phyloP scores from a whole-genome alignment of 192 early-diverging fungal species.

The Rhizophagus sp. region DNA sequence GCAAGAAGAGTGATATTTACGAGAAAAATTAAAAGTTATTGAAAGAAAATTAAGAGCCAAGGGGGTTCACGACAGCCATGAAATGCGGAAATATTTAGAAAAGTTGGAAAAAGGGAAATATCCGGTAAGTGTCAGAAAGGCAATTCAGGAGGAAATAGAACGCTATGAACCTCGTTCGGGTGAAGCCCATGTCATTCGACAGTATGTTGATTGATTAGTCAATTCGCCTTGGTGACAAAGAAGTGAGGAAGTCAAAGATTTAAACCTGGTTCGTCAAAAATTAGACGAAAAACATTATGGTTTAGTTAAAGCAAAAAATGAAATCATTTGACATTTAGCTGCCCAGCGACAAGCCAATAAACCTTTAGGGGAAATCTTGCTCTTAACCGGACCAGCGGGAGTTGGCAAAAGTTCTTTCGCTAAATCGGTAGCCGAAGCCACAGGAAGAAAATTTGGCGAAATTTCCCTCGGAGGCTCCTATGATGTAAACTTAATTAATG shows the following conservation, averaged over 20 bases:
- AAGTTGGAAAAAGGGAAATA: neutral
- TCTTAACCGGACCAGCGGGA: slow-evolving; percentile 2
- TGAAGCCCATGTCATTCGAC: slow-evolving; percentile 11
- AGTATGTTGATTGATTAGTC: slow-evolving; percentile 19
- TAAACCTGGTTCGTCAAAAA: neutral
- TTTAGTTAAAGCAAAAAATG: neutral
- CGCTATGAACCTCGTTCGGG: slow-evolving; percentile 16
- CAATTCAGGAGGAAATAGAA: slow-evolving; percentile 2
- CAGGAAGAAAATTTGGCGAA: slow-evolving; percentile 9
- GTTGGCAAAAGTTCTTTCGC: slow-evolving; percentile 21
- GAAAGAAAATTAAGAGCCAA: too few relatives aligned
- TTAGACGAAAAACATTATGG: slow-evolving; percentile 17
- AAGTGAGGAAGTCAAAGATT: slow-evolving; percentile 11
- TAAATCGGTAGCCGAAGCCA: slow-evolving; percentile 8
- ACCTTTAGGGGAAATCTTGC: slow-evolving; percentile 2
- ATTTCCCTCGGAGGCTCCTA: slow-evolving; percentile 7
- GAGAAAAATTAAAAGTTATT: slow-evolving; percentile 26
- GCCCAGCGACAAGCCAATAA: slow-evolving; percentile 18
- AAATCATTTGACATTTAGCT: slow-evolving; percentile 23
- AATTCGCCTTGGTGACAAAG: slow-evolving; percentile 14
- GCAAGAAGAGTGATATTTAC: slow-evolving; percentile 17
- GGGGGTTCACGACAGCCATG: too few relatives aligned
- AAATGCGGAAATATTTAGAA: slow-evolving; percentile 22
- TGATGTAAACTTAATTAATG: slow-evolving; percentile 5
- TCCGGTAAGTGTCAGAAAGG: slow-evolving; percentile 5